Evolutionary conservation across 2,329 filamentous ascomycete species (phyloP).

Genomic region (Dactylella cylindrospora): DNA sequence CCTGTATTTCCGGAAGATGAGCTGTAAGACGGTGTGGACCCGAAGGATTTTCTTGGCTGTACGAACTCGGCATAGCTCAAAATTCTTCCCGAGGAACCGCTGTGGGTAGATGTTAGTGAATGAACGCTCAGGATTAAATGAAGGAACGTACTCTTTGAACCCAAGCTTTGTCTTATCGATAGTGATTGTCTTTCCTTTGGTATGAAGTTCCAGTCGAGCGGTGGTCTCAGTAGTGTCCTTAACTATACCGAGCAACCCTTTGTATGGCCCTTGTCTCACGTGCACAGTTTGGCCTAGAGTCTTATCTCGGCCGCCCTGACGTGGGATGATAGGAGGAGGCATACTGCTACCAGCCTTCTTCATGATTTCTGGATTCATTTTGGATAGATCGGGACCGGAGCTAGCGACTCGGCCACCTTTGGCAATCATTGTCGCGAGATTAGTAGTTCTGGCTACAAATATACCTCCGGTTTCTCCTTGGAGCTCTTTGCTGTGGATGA

Average conservation of each 20-base stretch:
- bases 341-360: conserved; percentile 62
- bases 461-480: conserved; percentile 85
- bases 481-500: conserved; percentile 74
- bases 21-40: conserved; percentile 62
- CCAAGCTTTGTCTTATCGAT: conserved; percentile 78
- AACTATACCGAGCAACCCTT: conserved; percentile 90
- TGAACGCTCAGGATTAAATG: neutral
- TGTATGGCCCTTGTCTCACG: conserved; percentile 82
- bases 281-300: conserved; percentile 89
- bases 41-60: conserved; percentile 53
- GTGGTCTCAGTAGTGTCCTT: conserved; percentile 87
- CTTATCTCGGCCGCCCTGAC: conserved; percentile 66
- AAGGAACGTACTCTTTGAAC: conserved; percentile 72
- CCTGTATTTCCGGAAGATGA: conserved; percentile 56
- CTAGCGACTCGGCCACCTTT: conserved; percentile 79
- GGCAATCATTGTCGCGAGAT: conserved; percentile 86
- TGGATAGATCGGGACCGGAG: conserved; percentile 73
- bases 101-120: conserved; percentile 19
- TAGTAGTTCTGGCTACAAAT: conserved; percentile 81
- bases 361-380: conserved; percentile 90
- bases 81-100: conserved; percentile 42
- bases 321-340: conserved; percentile 67
- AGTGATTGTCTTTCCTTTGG: conserved; percentile 87
- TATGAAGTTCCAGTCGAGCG: conserved; percentile 88
- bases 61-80: conserved; percentile 48